Conservation (phyloP, 2,329 filamentous ascomycete genomes). For the Beauveria pseudobassiana region DNA sequence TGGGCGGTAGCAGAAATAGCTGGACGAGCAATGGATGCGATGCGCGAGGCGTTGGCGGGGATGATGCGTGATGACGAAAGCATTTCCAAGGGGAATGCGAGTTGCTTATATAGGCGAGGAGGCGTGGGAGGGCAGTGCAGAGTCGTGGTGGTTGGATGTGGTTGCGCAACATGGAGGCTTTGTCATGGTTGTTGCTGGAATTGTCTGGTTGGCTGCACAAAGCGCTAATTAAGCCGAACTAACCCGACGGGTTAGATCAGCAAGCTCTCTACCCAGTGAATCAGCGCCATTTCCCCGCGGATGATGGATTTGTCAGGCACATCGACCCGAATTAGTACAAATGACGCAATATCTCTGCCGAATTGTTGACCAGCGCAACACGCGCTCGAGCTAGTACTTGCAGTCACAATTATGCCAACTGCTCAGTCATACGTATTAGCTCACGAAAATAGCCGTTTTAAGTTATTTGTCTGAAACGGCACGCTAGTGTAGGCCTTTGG, state of each 20-base stretch:
- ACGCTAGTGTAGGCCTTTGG: not conserved
- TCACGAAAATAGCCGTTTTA: too few relatives aligned
- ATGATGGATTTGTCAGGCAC: not conserved
- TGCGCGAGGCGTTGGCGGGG: conserved; percentile 3
- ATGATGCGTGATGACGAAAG: not conserved
- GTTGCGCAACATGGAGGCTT: not conserved
- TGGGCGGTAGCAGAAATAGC: not conserved
- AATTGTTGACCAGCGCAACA: not conserved
- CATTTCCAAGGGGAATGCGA: not conserved
- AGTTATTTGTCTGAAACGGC: not conserved
- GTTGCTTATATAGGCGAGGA: not conserved
- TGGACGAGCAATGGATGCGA: conserved; percentile 8
- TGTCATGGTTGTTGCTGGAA: not conserved
- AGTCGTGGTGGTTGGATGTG: not conserved
- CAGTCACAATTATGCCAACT: too few relatives aligned
- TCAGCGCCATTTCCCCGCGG: not conserved
- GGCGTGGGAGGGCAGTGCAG: not conserved
- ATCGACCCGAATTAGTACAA: not conserved
- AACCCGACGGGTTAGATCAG: not conserved
- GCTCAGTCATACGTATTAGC: too few relatives aligned
- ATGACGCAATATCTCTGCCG: conserved; percentile 1
- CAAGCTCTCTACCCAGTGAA: not conserved
- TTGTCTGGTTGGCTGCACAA: not conserved
- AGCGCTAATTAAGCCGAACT: not conserved
- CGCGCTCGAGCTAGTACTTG: too few relatives aligned